Percentiles rank a stretch among this genome's conserved stretches.
phyloP scores from a whole-genome alignment of 2,329 filamentous ascomycete species.

The Berkeleyomyces basicola region DNA sequence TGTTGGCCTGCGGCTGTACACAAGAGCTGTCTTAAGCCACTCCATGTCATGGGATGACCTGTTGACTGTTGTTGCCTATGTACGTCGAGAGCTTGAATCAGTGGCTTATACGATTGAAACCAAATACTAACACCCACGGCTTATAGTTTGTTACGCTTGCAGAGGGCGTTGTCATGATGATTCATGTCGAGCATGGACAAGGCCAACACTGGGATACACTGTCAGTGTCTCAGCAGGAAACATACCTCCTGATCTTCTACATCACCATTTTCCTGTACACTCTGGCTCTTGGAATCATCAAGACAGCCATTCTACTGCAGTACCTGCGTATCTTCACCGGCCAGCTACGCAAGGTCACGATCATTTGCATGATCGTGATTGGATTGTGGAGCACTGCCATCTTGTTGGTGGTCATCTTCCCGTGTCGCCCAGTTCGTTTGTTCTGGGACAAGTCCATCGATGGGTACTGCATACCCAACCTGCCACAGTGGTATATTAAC shows the following conservation, averaged over 20 bases:
- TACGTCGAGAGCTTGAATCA: not conserved
- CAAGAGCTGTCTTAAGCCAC: slow-evolving; percentile 5
- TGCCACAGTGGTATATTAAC: slow-evolving; percentile 15
- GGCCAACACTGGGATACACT: slow-evolving; percentile 9
- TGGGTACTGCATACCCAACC: slow-evolving; percentile 14
- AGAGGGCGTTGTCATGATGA: slow-evolving; percentile 12
- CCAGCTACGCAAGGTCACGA: slow-evolving; percentile 13
- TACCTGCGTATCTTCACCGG: slow-evolving; percentile 18
- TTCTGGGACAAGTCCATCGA: slow-evolving; percentile 13
- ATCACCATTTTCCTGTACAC: slow-evolving; percentile 17
- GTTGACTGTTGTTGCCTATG: slow-evolving; percentile 2
- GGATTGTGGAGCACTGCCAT: slow-evolving; percentile 13
- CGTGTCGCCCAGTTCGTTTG: slow-evolving; percentile 12
- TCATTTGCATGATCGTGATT: slow-evolving; percentile 10
- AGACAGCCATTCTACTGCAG: slow-evolving; percentile 19
- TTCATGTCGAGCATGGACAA: slow-evolving; percentile 9
- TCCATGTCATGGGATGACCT: slow-evolving; percentile 11
- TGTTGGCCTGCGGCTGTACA: slow-evolving; percentile 11
- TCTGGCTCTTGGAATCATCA: slow-evolving; percentile 15
- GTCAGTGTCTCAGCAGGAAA: not conserved
- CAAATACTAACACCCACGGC: too few species aligned
- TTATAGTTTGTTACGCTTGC: slow-evolving; percentile 4
- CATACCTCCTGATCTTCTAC: slow-evolving; percentile 16
- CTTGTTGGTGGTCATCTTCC: slow-evolving; percentile 12
- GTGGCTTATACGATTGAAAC: not conserved